Conservation (phyloP, 1,284 basidiomycete species). For the Cutaneotrichosporon arboriforme region DNA sequence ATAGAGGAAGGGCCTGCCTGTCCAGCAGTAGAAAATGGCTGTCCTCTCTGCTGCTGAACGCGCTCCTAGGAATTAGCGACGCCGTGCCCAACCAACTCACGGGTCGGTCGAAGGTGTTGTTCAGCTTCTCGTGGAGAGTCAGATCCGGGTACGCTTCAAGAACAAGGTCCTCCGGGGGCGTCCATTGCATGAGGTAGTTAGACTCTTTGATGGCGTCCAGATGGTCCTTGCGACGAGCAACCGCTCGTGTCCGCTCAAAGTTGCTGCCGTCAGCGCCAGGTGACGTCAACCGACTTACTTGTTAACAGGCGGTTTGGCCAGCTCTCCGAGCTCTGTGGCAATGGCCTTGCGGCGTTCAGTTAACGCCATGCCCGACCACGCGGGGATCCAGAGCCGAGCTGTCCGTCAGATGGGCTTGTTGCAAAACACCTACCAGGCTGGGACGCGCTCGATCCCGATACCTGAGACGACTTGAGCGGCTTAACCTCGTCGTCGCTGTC, state of each 20-base stretch:
- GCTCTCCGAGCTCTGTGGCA: not conserved
- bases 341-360: constrained; percentile 4
- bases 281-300: not conserved
- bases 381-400: not conserved
- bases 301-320: not conserved
- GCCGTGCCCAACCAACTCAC: not conserved
- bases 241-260: not conserved
- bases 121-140: not conserved
- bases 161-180: not conserved
- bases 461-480: not conserved
- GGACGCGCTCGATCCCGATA: not conserved
- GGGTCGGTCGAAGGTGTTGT: not conserved
- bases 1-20: not conserved
- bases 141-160: not conserved
- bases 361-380: constrained; percentile 5
- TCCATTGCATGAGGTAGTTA: constrained; percentile 5
- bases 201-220: not conserved
- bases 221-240: not conserved
- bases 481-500: constrained; percentile 3
- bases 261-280: not conserved
- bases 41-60: too few species aligned
- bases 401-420: too few species aligned
- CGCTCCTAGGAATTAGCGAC: not conserved
- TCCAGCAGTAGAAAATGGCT: not conserved
- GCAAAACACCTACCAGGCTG: not conserved